Conservation (phyloP, 208 protist species). For the Naegleria fowleri region DNA sequence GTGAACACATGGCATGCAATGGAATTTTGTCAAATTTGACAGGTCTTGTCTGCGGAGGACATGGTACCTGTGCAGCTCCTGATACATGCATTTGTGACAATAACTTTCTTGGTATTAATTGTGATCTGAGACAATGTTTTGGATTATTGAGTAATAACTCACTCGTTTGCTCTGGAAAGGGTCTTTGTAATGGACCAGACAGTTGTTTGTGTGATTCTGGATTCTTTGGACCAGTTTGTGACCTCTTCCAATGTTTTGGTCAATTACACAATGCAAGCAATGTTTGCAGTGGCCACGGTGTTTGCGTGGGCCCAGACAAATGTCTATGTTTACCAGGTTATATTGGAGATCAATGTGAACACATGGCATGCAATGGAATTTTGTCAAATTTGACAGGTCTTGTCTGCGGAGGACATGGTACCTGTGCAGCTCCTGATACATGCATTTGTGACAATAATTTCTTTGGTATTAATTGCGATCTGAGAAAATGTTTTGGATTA, state of each 20-base stretch:
- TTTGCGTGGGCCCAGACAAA: background rate
- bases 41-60: background rate
- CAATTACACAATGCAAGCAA: background rate
- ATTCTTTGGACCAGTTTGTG: background rate
- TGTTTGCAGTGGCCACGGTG: background rate
- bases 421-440: background rate
- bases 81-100: background rate
- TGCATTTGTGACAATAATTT: background rate
- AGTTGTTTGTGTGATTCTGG: background rate
- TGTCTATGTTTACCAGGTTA: background rate
- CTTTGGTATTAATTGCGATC: background rate
- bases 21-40: background rate
- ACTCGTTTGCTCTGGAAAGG: background rate
- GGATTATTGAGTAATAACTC: background rate
- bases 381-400: background rate
- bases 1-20: background rate
- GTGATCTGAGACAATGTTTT: background rate
- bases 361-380: background rate
- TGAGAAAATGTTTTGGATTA: background rate
- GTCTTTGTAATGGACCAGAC: background rate
- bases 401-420: background rate
- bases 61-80: background rate
- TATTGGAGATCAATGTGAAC: background rate
- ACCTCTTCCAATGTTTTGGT: background rate
- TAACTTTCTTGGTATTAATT: background rate